Base-by-base conservation (phyloP, 495 filamentous ascomycete genomes). In the Aspergillus sparsus region DNA sequence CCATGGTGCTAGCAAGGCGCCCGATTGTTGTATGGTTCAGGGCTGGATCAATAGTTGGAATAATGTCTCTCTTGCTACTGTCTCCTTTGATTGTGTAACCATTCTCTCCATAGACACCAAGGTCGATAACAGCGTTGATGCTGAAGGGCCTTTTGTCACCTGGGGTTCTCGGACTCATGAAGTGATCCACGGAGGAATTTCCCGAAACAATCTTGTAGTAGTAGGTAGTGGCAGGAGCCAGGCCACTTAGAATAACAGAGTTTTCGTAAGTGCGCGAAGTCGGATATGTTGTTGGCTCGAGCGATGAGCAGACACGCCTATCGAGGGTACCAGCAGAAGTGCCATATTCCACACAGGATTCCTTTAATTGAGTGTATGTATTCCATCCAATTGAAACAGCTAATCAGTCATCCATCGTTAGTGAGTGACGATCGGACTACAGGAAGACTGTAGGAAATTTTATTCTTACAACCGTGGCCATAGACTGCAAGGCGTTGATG, bases 21-120 rank as follows among this genome's bases (percentile, higher is more conserved):
- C 73, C 76, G 62, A 86, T 86, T 39, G 84, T 87, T 18, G 80
- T 83, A 68, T 86, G 83, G 71, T 87, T 84, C 6, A 86, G 73
- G 16, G 77, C 77, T 6, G 84, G 84, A 18, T 80, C 66, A 44
- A 86, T 68, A 16, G 63, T 61, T 0, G 83, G 83, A 49, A 82
- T 83, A 3, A 70, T 75, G 60, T 84, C 81, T 32, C 76, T 71
- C 68, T 83, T 85, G n/a, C 70, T 66, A 45, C 75, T 41, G 52
- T n/a, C n/a, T n/a, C n/a, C n/a, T n/a, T n/a, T n/a, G n/a, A 78
- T 77, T 2, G 84, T 87, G 71, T 71, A 87, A 15, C 83, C 83
- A 63, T 85, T 79, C 3, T 66, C 67, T 31, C 83, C 83, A 62
- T 84, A 84, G 42, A 85, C 81, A 6, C 81, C 82, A 33, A 85